Evolutionary conservation across 306 rosid genomes (phyloP), one percentile per base, ranked within the genome.

Genomic region (Medicago ruthenica): DNA sequence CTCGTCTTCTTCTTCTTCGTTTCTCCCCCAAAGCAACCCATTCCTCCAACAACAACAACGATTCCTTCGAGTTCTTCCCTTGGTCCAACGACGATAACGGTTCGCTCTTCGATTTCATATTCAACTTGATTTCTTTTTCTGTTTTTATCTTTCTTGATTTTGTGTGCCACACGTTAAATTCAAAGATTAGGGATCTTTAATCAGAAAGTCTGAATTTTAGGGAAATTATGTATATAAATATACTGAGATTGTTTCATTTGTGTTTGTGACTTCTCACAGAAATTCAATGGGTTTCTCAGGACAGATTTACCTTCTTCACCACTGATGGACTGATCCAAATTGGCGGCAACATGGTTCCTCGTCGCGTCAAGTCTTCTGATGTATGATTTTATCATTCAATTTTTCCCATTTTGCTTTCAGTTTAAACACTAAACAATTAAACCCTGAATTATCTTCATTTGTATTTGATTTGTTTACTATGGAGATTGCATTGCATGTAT

Each of bases 241-340:
- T 7, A 61, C 21, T 67, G 47, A 67, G 39, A 44, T 73, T 21
- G 34, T 65, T 74, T 44, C 16, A 1, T 45, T 64, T 71, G 51
- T 83, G 73, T 71, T 59, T 71, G 63, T 70, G 44, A 76, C 69
- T 75, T 85, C 65, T 61, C 86, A 90, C 88, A 95, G 98, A 95
- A 78, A 92, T 92, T 75, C 93, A 92, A 69, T 95, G 98, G 98
- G 77, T 90, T 81, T 83, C 85, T 18, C 90, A 90, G 67, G 95
- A 91, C 53, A 87, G 88, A 83, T 87, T 91, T 51, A 94, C 98
- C 6, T 84, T 95, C 79, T 90, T 95, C 91, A 95, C 98, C 39
- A 53, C 96, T 21, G 97, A 95, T 84, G 98, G 98, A 37, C 88
- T 95, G 21, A 54, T 92, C 81, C 97, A 95, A 87, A 88, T 95